phyloP scores from a whole-genome alignment of 257 asterid genomes.

The Solanum lycopersicoides region DNA sequence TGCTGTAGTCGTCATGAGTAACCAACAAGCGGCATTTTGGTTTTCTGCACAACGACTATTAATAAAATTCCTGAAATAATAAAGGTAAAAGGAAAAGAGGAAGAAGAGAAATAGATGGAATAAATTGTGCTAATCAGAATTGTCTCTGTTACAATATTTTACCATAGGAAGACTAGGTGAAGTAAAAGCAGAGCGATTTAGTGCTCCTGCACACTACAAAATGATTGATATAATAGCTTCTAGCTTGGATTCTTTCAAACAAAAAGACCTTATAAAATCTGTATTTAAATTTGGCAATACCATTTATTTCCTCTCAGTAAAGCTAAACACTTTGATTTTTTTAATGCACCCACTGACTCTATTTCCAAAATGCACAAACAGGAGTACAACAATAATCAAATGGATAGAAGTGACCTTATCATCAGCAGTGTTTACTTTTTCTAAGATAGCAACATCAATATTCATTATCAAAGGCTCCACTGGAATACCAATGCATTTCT shows the following conservation, averaged over 20 bases:
- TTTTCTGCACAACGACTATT: conserved; percentile 43
- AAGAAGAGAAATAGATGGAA: neutral
- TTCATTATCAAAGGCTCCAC: neutral
- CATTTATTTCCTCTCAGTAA: neutral
- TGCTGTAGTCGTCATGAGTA: conserved; percentile 93
- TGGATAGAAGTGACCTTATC: neutral
- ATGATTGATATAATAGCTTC: neutral
- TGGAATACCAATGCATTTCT: neutral
- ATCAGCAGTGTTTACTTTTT: neutral
- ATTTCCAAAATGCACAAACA: neutral
- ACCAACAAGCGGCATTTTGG: conserved; percentile 67
- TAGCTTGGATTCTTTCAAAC: neutral
- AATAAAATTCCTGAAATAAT: neutral
- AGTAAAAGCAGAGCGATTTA: neutral
- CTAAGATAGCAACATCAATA: neutral
- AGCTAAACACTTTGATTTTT: neutral
- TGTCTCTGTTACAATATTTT: neutral
- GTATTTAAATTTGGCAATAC: neutral
- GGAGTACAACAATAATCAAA: neutral
- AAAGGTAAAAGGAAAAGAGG: neutral
- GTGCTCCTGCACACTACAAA: neutral
- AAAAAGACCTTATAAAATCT: neutral
- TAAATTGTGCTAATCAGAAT: neutral
- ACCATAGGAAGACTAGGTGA: neutral
- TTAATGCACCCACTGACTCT: neutral